phyloP scores from a whole-genome alignment of 2,329 filamentous ascomycete species.

The Aspergillus pseudotamarii region DNA sequence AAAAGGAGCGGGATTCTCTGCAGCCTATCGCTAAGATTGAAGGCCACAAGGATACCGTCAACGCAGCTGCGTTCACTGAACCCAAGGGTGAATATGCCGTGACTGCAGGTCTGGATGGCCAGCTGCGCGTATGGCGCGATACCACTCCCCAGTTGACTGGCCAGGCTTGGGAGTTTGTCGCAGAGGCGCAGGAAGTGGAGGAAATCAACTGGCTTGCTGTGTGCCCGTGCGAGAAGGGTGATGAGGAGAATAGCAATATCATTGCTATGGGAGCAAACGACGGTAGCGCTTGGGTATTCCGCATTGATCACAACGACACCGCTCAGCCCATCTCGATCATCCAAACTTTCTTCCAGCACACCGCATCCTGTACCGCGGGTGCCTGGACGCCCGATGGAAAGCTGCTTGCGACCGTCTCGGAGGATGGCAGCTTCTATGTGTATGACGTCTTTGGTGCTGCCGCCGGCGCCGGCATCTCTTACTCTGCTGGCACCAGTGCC shows the following conservation, averaged over 20 bases:
- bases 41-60: constrained; percentile 92
- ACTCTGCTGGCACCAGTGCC: constrained; percentile 60
- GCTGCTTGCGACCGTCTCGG: constrained; percentile 82
- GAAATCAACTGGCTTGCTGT: constrained; percentile 89
- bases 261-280: constrained; percentile 86
- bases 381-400: constrained; percentile 87
- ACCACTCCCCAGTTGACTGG: constrained; percentile 50
- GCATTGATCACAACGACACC: constrained; percentile 69
- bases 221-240: constrained; percentile 64
- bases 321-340: constrained; percentile 73
- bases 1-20: constrained; percentile 62
- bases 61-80: constrained; percentile 79
- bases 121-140: constrained; percentile 70
- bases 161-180: constrained; percentile 67
- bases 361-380: constrained; percentile 81
- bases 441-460: constrained; percentile 89
- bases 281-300: constrained; percentile 94
- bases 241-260: constrained; percentile 69
- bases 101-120: constrained; percentile 86
- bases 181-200: constrained; percentile 83
- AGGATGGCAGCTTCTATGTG: constrained; percentile 86
- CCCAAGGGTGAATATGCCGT: constrained; percentile 81
- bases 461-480: constrained; percentile 63
- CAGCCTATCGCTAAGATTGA: constrained; percentile 72
- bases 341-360: constrained; percentile 91